These are phyloP conservation scores for Aspergillus floridensis DNA, from an alignment of 2,329 filamentous ascomycete genomes.

Conservation along the genomic window DNA sequence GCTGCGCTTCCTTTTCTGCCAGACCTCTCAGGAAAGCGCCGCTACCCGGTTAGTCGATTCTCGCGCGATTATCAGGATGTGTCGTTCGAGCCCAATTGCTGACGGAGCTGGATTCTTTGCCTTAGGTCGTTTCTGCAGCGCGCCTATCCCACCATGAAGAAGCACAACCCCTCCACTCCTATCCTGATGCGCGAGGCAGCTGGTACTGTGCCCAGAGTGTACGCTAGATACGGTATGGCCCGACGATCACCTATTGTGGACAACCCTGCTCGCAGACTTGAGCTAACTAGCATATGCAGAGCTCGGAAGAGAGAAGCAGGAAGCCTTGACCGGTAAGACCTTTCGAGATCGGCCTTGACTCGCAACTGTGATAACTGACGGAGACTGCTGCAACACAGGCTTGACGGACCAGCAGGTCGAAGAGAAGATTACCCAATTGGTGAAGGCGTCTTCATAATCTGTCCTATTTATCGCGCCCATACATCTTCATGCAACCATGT, in stretches of 20 bases:
- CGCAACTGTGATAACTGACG: neutral
- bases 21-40: slow-evolving; percentile 86
- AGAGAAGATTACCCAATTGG: slow-evolving; percentile 62
- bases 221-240: slow-evolving; percentile 80
- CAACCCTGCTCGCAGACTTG: neutral
- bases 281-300: slow-evolving; percentile 45
- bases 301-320: slow-evolving; percentile 66
- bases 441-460: slow-evolving; percentile 49
- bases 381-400: slow-evolving; percentile 41
- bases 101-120: neutral
- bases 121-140: slow-evolving; percentile 80
- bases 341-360: neutral
- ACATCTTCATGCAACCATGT: slow-evolving; percentile 28
- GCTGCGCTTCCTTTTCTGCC: slow-evolving; percentile 95
- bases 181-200: slow-evolving; percentile 93
- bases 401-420: slow-evolving; percentile 70
- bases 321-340: slow-evolving; percentile 57
- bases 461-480: slow-evolving; percentile 14
- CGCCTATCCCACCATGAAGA: slow-evolving; percentile 98
- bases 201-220: slow-evolving; percentile 80
- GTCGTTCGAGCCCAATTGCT: neutral
- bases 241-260: neutral
- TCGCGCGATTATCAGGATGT: neutral
- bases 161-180: slow-evolving; percentile 90
- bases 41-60: slow-evolving; percentile 68